Percentiles rank a stretch among this genome's conserved stretches.
phyloP scores from a whole-genome alignment of 352 stramenopile genomes.

The Blastocystis sp. region DNA sequence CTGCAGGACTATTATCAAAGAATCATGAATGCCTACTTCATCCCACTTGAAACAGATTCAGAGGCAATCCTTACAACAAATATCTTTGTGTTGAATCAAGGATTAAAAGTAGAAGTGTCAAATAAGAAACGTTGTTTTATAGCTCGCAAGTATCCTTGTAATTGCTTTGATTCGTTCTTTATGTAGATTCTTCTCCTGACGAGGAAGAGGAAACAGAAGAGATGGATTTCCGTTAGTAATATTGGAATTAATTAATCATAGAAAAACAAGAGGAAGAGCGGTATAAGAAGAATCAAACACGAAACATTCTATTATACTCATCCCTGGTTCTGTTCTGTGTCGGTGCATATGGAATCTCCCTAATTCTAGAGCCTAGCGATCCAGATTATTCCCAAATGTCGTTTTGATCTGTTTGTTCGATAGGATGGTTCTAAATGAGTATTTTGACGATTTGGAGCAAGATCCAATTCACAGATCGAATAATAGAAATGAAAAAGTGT shows the following conservation, averaged over 20 bases:
- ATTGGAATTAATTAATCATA: neutral
- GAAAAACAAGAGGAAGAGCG: conserved; percentile 1
- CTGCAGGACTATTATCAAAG: conserved; percentile 9
- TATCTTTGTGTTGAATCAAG: neutral
- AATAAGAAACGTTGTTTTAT: conserved; percentile 22
- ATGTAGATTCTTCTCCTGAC: neutral
- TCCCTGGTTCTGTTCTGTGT: neutral
- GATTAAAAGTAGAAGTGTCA: neutral
- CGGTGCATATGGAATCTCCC: neutral
- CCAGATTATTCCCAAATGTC: neutral
- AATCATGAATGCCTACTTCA: neutral
- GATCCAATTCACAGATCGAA: too few relatives aligned
- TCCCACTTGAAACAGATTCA: neutral
- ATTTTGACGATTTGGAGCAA: too few relatives aligned
- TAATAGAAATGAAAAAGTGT: neutral
- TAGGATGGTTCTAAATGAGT: too few relatives aligned
- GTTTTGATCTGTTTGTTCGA: neutral
- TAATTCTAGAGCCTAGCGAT: neutral
- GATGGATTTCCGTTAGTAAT: neutral
- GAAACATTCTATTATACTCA: neutral
- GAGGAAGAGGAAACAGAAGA: conserved; percentile 8
- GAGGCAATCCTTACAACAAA: neutral
- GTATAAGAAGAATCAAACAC: neutral
- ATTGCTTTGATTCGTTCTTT: too few relatives aligned
- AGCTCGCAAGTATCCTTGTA: conserved; percentile 32